phyloP scores from a whole-genome alignment of 2,329 filamentous ascomycete genomes.

The Beauveria sp. region DNA sequence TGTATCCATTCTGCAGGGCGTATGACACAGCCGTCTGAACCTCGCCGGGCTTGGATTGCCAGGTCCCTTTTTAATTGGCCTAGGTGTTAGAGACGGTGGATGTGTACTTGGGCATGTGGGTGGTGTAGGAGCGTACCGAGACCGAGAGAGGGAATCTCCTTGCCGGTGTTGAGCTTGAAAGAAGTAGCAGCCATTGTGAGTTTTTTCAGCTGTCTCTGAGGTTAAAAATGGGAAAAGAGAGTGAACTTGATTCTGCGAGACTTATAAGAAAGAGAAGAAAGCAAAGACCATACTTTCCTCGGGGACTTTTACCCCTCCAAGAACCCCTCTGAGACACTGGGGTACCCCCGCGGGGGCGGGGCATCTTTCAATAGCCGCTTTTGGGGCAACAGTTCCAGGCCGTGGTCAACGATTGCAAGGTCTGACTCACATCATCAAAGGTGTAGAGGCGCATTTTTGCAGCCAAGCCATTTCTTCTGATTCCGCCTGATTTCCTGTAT shows the following conservation, averaged over 20 bases:
- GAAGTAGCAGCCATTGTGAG: slow-evolving; percentile 43
- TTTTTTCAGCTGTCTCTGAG: background rate
- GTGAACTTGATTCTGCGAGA: background rate
- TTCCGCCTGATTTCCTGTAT: no score
- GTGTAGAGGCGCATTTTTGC: no score
- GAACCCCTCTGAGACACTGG: background rate
- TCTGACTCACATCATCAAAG: no score
- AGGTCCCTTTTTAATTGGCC: slow-evolving; percentile 43
- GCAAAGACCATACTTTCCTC: background rate
- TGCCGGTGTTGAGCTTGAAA: slow-evolving; percentile 59
- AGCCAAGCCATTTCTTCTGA: no score
- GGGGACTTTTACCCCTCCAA: background rate
- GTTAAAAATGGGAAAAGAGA: background rate
- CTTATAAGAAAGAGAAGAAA: background rate
- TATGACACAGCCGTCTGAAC: slow-evolving; percentile 50
- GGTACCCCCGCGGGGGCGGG: background rate
- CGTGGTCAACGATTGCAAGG: no score
- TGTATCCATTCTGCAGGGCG: slow-evolving; percentile 51
- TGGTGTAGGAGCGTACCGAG: slow-evolving; percentile 39
- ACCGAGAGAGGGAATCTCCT: slow-evolving; percentile 55
- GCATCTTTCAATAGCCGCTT: background rate
- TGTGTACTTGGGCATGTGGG: background rate
- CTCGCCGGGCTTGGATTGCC: slow-evolving; percentile 54
- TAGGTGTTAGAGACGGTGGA: background rate
- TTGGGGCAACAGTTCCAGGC: background rate